Conservation (phyloP, 2,329 filamentous ascomycete species). For the Pseudomassariella vexata region DNA sequence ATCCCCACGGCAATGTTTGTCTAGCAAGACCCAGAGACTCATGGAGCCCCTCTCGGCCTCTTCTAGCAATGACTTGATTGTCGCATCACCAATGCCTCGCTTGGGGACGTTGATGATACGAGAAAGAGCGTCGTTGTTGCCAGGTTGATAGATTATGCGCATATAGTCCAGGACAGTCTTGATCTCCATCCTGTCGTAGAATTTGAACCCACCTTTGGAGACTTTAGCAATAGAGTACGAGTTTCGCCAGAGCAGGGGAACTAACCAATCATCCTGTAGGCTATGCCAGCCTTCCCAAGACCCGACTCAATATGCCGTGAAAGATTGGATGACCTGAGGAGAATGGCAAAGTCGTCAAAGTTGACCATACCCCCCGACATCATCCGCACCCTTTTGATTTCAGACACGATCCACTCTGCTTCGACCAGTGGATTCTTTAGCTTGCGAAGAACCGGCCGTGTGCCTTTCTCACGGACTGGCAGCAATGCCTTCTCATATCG, state of each 20-base stretch:
- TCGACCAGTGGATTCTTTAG: slow-evolving; percentile 66
- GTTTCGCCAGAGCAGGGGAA: slow-evolving; percentile 6
- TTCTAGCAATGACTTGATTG: slow-evolving; percentile 66
- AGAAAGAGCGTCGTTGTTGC: slow-evolving; percentile 80
- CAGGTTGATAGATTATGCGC: slow-evolving; percentile 74
- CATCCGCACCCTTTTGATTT: slow-evolving; percentile 65
- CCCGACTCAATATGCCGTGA: slow-evolving; percentile 83
- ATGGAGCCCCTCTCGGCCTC: slow-evolving; percentile 67
- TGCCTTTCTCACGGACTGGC: slow-evolving; percentile 74
- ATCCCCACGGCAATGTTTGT: slow-evolving; percentile 45
- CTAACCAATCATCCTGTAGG: slow-evolving; percentile 83
- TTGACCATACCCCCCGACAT: slow-evolving; percentile 70
- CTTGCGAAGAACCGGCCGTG: slow-evolving; percentile 72
- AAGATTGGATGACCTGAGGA: slow-evolving; percentile 77
- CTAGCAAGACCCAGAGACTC: slow-evolving; percentile 71
- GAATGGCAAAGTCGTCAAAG: slow-evolving; percentile 74
- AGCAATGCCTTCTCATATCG: slow-evolving; percentile 75
- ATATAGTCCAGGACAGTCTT: slow-evolving; percentile 86
- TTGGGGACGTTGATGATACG: slow-evolving; percentile 81
- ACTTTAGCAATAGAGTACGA: slow-evolving; percentile 7
- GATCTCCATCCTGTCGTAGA: slow-evolving; percentile 88
- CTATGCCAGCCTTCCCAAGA: slow-evolving; percentile 72
- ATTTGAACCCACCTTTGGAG: slow-evolving; percentile 61
- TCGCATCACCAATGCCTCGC: slow-evolving; percentile 74
- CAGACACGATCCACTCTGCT: slow-evolving; percentile 81